These are phyloP conservation scores for Ophiocordyceps camponoti-rufipedis DNA, from an alignment of 2,329 filamentous ascomycete genomes.

Conservation along the genomic window DNA sequence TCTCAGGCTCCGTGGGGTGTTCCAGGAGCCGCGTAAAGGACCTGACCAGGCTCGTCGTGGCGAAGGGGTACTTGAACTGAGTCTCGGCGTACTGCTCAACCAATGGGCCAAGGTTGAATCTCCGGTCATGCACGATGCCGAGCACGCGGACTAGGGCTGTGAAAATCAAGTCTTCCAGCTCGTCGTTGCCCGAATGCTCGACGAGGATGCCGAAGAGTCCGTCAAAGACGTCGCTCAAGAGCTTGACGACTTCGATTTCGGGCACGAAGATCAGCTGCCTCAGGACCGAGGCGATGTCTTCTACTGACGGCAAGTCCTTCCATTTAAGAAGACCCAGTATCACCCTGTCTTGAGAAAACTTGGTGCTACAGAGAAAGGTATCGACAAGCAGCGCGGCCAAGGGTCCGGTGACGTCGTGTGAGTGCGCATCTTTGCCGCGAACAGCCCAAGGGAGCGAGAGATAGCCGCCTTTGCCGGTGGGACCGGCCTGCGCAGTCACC, in stretches of 20 bases:
- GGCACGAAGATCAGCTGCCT: slow-evolving; percentile 82
- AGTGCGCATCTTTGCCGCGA: slow-evolving; percentile 44
- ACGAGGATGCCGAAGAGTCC: slow-evolving; percentile 81
- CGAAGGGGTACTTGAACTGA: slow-evolving; percentile 84
- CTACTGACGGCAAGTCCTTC: slow-evolving; percentile 50
- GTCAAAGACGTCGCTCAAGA: slow-evolving; percentile 77
- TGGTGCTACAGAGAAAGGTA: slow-evolving; percentile 85
- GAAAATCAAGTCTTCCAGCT: slow-evolving; percentile 86
- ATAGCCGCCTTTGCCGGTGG: slow-evolving; percentile 66
- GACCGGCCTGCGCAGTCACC: slow-evolving; percentile 42
- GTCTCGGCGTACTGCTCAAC: slow-evolving; percentile 83
- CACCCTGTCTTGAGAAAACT: slow-evolving; percentile 80
- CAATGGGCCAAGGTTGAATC: slow-evolving; percentile 79
- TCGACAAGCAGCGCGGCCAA: slow-evolving; percentile 63
- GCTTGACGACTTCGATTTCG: slow-evolving; percentile 93
- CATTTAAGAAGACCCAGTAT: slow-evolving; percentile 73
- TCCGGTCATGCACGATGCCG: slow-evolving; percentile 82
- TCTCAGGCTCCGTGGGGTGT: slow-evolving; percentile 67
- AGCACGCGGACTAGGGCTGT: slow-evolving; percentile 77
- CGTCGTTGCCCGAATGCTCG: slow-evolving; percentile 77
- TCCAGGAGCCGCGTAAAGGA: slow-evolving; percentile 73
- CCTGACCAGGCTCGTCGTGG: slow-evolving; percentile 70
- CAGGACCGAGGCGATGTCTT: slow-evolving; percentile 55
- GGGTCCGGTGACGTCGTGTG: slow-evolving; percentile 60
- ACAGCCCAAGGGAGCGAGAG: slow-evolving; percentile 66